These are phyloP conservation scores for Ceratocystis cacaofunesta DNA, from an alignment of 2,329 filamentous ascomycete species.

Conservation along the genomic window DNA sequence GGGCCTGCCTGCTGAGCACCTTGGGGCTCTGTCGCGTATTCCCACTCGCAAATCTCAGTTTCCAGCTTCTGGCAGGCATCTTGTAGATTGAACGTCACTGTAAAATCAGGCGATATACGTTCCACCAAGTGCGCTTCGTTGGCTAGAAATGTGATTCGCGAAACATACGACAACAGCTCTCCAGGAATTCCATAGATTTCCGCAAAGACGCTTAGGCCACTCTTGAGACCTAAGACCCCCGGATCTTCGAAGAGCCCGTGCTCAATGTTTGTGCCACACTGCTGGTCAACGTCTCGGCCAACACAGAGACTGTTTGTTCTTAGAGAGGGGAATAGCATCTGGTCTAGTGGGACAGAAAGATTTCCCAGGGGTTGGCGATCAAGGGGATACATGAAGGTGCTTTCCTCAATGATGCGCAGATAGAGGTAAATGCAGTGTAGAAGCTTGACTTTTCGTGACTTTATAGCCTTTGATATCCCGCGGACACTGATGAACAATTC, in stretches of 20 bases:
- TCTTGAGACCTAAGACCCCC: not conserved
- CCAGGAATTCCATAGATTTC: constrained; percentile 33
- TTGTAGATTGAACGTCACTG: constrained; percentile 22
- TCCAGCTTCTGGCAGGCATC: constrained; percentile 20
- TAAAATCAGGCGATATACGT: constrained; percentile 20
- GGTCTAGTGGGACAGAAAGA: constrained; percentile 16
- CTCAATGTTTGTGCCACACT: constrained; percentile 24
- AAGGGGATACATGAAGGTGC: constrained; percentile 22
- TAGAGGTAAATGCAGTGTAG: constrained; percentile 35
- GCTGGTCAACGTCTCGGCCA: constrained; percentile 31
- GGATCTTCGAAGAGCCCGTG: constrained; percentile 19
- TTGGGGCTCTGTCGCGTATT: constrained; percentile 15
- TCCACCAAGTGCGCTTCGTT: constrained; percentile 26
- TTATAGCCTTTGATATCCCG: constrained; percentile 26
- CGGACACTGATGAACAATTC: constrained; percentile 29
- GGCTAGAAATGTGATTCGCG: constrained; percentile 29
- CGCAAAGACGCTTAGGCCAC: constrained; percentile 28
- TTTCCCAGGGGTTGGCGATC: constrained; percentile 13
- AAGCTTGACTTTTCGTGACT: constrained; percentile 29
- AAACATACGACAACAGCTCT: constrained; percentile 27
- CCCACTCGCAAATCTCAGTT: constrained; percentile 9
- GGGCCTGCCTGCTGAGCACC: constrained; percentile 3
- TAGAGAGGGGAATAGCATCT: constrained; percentile 21
- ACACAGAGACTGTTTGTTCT: constrained; percentile 25
- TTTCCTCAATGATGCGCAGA: constrained; percentile 32